Conservation (phyloP, 2,329 filamentous ascomycete species). For the Sporothrix dimorphospora region DNA sequence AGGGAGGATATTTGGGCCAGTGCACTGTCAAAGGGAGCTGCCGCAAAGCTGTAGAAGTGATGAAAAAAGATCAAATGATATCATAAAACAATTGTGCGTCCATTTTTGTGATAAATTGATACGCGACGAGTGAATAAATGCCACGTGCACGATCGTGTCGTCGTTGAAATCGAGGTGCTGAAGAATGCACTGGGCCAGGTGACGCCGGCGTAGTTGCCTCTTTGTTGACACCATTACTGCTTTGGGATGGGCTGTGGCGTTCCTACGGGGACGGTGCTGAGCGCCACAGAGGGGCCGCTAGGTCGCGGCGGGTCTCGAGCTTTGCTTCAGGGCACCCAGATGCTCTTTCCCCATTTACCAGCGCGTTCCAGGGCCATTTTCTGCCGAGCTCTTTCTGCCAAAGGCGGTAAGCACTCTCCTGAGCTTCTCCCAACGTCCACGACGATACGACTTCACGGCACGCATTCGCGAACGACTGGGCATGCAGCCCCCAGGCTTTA, state of each 20-base stretch:
- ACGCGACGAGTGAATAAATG: not conserved
- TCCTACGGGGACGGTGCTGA: constrained; percentile 35
- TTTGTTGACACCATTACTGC: constrained; percentile 41
- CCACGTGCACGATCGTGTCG: not conserved
- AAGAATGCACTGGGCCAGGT: not conserved
- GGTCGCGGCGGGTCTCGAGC: not conserved
- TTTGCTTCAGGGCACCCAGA: not conserved
- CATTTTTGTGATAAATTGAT: not conserved
- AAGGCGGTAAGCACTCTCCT: constrained; percentile 25
- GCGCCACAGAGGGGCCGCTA: not conserved
- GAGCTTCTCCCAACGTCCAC: not conserved
- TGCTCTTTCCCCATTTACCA: not conserved
- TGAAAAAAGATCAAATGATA: not conserved
- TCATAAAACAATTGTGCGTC: not conserved
- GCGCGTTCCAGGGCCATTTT: constrained; percentile 1
- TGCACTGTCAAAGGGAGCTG: not conserved
- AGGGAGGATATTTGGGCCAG: not conserved
- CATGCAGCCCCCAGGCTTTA: not conserved
- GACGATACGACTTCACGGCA: constrained; percentile 8
- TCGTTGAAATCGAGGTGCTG: not conserved
- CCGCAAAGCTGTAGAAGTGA: not conserved
- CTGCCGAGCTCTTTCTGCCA: constrained; percentile 18
- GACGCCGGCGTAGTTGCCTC: constrained; percentile 3
- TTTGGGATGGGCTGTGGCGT: constrained; percentile 36
- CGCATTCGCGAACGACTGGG: not conserved